These are phyloP conservation scores for Clavispora vitiphila DNA, from an alignment of 805 yeast genomes.

Conservation along the genomic window DNA sequence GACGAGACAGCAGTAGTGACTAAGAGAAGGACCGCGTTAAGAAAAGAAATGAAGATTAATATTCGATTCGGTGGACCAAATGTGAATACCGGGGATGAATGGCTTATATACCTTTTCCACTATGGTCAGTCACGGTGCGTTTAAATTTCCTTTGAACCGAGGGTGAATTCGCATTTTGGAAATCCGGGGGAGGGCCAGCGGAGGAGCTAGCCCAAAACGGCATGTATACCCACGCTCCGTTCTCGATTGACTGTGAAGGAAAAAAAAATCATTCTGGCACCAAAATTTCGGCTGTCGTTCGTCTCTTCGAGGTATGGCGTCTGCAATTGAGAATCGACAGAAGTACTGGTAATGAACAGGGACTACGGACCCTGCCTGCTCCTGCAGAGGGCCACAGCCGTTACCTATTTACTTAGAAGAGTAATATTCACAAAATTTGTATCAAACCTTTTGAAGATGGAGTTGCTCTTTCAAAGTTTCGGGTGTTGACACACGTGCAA, in stretches of 20 bases:
- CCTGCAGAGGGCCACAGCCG: too few relatives aligned
- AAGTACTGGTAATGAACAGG: too few relatives aligned
- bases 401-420: too few relatives aligned
- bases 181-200: background rate
- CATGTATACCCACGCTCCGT: background rate
- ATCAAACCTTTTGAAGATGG: too few relatives aligned
- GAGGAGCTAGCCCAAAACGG: background rate
- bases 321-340: too few relatives aligned
- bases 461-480: too few relatives aligned
- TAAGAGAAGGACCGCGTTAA: background rate
- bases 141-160: conserved; percentile 8
- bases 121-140: background rate
- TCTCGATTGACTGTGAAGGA: background rate
- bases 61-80: background rate
- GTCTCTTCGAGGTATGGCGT: too few relatives aligned
- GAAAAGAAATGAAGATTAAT: background rate
- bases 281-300: background rate
- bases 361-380: too few relatives aligned
- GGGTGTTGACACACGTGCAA: too few relatives aligned
- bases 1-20: background rate
- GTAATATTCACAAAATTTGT: too few relatives aligned
- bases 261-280: background rate
- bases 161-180: conserved; percentile 3
- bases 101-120: background rate
- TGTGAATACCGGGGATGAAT: background rate